Evolutionary conservation across 345 rosid genomes (phyloP).

Genomic region (Linum lewisii): DNA sequence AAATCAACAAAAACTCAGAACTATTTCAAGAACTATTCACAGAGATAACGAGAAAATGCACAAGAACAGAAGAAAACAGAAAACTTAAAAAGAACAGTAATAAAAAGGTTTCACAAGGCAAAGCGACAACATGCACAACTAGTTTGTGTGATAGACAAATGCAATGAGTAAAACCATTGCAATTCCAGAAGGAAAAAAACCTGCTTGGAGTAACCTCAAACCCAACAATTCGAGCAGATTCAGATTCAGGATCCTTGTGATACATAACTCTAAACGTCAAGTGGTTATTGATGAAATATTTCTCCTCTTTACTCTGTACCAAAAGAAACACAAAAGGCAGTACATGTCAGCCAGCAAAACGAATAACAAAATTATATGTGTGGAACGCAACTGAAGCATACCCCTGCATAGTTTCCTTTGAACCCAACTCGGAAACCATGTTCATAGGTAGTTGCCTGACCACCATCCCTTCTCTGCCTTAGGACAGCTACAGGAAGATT

Average conservation of each 20-base stretch:
- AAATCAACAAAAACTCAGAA: not conserved
- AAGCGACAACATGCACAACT: no score
- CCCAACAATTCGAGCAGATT: constrained; percentile 7
- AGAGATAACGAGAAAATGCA: not conserved
- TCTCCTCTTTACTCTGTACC: constrained; percentile 3
- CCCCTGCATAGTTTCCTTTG: constrained; percentile 4
- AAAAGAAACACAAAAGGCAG: not conserved
- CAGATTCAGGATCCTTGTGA: constrained; percentile 4
- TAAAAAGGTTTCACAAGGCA: no score
- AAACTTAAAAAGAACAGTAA: no score
- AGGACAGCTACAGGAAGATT: constrained; percentile 6
- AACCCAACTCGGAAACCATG: constrained; percentile 8
- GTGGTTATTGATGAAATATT: constrained; percentile 5
- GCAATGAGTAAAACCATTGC: no score
- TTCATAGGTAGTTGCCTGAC: not conserved
- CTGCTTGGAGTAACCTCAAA: constrained; percentile 3
- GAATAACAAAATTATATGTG: not conserved
- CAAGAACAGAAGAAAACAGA: no score
- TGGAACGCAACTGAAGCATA: not conserved
- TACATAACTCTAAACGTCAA: constrained; percentile 2
- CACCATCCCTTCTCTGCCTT: constrained; percentile 3
- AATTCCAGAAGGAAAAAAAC: no score
- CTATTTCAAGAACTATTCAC: not conserved
- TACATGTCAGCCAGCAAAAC: not conserved
- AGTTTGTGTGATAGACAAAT: no score